Evolutionary conservation across 2,329 filamentous ascomycete species (phyloP).

Genomic region (Lachnellula hyalina): DNA sequence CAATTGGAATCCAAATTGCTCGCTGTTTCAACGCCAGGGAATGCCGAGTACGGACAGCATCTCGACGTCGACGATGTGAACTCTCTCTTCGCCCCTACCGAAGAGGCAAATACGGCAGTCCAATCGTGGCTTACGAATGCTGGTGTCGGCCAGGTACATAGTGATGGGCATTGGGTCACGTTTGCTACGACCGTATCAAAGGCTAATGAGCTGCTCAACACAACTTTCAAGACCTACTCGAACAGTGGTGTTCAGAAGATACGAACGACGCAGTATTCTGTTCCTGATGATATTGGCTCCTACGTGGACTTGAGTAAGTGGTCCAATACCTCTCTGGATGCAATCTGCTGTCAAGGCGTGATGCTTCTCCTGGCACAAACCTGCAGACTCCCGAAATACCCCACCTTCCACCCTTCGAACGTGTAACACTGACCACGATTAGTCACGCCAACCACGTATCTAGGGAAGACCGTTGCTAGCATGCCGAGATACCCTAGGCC

Average conservation of each 20-base stretch:
- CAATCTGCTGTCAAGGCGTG: too few species aligned
- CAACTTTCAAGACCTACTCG: conserved; percentile 45
- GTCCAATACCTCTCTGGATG: too few species aligned
- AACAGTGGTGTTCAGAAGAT: conserved; percentile 40
- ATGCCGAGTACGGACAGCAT: conserved; percentile 49
- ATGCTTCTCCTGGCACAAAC: too few species aligned
- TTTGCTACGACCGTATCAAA: conserved; percentile 44
- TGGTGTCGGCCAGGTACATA: conserved; percentile 39
- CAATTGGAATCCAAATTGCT: conserved; percentile 37
- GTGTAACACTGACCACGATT: too few species aligned
- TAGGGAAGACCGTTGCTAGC: conserved; percentile 19
- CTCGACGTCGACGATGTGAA: conserved; percentile 46
- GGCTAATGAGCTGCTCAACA: conserved; percentile 48
- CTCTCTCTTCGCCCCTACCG: conserved; percentile 45
- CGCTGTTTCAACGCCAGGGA: conserved; percentile 45
- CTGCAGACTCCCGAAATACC: too few species aligned
- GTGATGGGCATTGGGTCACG: conserved; percentile 50
- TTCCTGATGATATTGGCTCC: conserved; percentile 19
- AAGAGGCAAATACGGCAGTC: conserved; percentile 45
- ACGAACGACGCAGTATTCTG: conserved; percentile 23
- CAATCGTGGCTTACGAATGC: conserved; percentile 50
- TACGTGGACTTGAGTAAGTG: conserved; percentile 21
- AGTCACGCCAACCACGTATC: conserved; percentile 26
- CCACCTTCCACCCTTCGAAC: too few species aligned
- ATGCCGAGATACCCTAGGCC: not conserved